Evolutionary conservation across 805 yeast genomes (phyloP).

Genomic region (Metschnikowia aberdeeniae): DNA sequence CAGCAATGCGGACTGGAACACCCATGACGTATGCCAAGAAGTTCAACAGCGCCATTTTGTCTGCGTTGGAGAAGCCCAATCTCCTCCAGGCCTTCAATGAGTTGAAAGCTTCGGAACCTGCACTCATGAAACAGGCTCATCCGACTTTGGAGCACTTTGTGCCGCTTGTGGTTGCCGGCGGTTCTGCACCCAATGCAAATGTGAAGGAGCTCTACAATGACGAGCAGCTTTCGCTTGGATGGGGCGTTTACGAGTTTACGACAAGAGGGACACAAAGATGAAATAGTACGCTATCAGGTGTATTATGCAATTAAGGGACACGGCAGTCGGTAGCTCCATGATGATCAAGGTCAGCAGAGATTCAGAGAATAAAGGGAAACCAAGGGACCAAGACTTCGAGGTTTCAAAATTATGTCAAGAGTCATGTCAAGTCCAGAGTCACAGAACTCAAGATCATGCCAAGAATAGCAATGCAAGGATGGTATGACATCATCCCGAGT

Average conservation of each 20-base stretch:
- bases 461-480: no score
- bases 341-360: no score
- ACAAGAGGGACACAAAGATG: neutral
- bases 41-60: constrained; percentile 45
- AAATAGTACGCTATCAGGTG: neutral
- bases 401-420: no score
- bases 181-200: constrained; percentile 18
- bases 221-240: constrained; percentile 50
- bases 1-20: constrained; percentile 11
- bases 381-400: no score
- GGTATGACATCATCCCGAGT: no score
- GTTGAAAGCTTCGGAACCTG: constrained; percentile 26
- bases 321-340: no score
- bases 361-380: no score
- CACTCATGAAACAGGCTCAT: constrained; percentile 51
- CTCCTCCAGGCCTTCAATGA: constrained; percentile 35
- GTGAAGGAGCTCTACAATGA: constrained; percentile 46
- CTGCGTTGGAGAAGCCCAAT: constrained; percentile 31
- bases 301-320: neutral
- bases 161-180: constrained; percentile 60
- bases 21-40: constrained; percentile 46
- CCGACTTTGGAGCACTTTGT: constrained; percentile 75
- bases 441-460: no score
- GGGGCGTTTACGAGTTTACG: constrained; percentile 63
- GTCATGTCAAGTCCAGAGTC: no score